A percentile compares a stretch with the other conserved stretches of the same genome.
Evolutionary conservation across 2,329 filamentous ascomycete genomes (phyloP).

Genomic region (Orbilia javanica): DNA sequence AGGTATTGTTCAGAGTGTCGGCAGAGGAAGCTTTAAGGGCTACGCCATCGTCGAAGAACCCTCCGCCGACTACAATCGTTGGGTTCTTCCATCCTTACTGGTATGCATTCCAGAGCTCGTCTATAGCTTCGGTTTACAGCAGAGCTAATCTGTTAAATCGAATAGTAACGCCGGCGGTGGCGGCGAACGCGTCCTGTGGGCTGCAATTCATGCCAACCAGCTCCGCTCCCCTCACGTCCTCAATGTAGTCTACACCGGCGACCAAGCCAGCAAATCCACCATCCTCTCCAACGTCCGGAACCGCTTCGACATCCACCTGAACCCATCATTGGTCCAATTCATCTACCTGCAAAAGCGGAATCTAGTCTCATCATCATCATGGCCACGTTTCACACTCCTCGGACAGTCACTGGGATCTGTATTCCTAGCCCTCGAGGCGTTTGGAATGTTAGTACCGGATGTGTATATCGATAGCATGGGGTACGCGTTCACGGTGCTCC

Average conservation of each 20-base stretch:
- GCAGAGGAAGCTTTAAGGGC: slow-evolving; percentile 13
- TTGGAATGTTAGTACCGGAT: slow-evolving; percentile 90
- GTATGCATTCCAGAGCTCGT: slow-evolving; percentile 68
- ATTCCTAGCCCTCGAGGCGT: slow-evolving; percentile 89
- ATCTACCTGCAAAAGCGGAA: slow-evolving; percentile 89
- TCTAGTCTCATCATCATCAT: slow-evolving; percentile 87
- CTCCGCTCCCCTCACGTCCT: slow-evolving; percentile 87
- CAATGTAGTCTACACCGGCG: slow-evolving; percentile 94
- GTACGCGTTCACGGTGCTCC: slow-evolving; percentile 88
- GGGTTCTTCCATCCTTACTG: slow-evolving; percentile 99
- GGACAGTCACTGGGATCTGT: slow-evolving; percentile 94
- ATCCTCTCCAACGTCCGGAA: slow-evolving; percentile 84
- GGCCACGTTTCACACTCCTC: slow-evolving; percentile 90
- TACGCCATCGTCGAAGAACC: background rate
- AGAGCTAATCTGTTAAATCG: background rate
- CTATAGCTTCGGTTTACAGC: background rate
- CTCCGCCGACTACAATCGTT: slow-evolving; percentile 70
- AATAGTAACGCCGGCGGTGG: slow-evolving; percentile 91
- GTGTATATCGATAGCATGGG: slow-evolving; percentile 98
- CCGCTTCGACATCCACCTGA: slow-evolving; percentile 91
- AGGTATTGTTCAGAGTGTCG: slow-evolving; percentile 20
- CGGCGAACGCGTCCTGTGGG: slow-evolving; percentile 95
- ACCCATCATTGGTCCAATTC: slow-evolving; percentile 85
- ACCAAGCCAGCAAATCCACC: slow-evolving; percentile 85
- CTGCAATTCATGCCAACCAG: slow-evolving; percentile 91